phyloP scores from a whole-genome alignment of 768 basidiomycete species.

The Gloeostereum incarnatum region DNA sequence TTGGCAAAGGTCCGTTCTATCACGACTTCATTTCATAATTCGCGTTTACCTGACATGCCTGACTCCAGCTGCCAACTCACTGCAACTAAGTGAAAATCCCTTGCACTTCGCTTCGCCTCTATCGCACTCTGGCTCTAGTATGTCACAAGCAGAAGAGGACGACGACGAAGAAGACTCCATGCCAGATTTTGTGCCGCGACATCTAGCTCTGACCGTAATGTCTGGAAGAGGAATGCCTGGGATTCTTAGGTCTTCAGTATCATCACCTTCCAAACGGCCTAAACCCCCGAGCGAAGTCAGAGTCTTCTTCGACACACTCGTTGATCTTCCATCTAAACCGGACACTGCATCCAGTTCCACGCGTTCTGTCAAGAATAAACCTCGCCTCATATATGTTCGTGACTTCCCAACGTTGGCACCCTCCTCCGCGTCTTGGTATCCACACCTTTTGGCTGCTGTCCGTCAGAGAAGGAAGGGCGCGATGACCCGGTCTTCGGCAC shows the following conservation, averaged over 20 bases:
- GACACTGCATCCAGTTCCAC: slow-evolving; percentile 16
- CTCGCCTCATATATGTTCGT: slow-evolving; percentile 77
- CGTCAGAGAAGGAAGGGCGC: slow-evolving; percentile 63
- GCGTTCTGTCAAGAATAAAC: slow-evolving; percentile 24
- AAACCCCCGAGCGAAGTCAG: slow-evolving; percentile 49
- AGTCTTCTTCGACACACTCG: slow-evolving; percentile 67
- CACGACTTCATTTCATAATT: background rate
- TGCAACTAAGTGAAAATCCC: slow-evolving; percentile 67
- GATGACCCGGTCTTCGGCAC: slow-evolving; percentile 47
- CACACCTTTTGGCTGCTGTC: slow-evolving; percentile 71
- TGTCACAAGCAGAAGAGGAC: slow-evolving; percentile 27
- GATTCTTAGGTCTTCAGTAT: slow-evolving; percentile 28
- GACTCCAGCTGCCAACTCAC: slow-evolving; percentile 50
- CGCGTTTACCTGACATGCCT: slow-evolving; percentile 2
- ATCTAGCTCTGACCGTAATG: slow-evolving; percentile 33
- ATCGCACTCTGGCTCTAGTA: slow-evolving; percentile 10
- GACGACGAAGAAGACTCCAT: slow-evolving; percentile 41
- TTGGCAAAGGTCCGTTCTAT: slow-evolving; percentile 56
- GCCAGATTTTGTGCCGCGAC: too few species aligned
- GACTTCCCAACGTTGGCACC: slow-evolving; percentile 72
- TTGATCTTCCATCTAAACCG: slow-evolving; percentile 45
- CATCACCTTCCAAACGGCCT: slow-evolving; percentile 31
- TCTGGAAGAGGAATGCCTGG: slow-evolving; percentile 23
- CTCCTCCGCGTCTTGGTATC: slow-evolving; percentile 72
- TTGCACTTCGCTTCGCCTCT: slow-evolving; percentile 46